These are phyloP conservation scores for Auricularia auricula-judae DNA, from an alignment of 768 basidiomycete genomes.

Conservation along the genomic window DNA sequence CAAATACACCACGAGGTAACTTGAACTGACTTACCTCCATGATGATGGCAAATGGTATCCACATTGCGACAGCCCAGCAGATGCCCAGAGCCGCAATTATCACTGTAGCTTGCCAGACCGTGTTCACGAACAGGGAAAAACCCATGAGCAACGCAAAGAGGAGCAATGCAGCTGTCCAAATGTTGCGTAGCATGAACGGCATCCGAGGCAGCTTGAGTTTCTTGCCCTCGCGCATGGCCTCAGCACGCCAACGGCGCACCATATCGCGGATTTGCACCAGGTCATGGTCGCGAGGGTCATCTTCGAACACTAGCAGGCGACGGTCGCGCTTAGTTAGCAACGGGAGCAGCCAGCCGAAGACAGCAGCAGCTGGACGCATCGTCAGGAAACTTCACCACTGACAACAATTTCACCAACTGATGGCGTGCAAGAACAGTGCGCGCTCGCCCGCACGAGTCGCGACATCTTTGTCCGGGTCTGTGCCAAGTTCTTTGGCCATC, in stretches of 20 bases:
- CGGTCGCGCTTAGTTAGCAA: conserved; percentile 73
- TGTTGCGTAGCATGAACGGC: conserved; percentile 86
- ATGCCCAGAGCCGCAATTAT: conserved; percentile 81
- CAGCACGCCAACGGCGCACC: conserved; percentile 74
- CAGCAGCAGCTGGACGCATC: conserved; percentile 58
- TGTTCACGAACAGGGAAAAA: conserved; percentile 83
- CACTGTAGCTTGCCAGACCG: conserved; percentile 63
- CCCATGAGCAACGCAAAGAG: conserved; percentile 68
- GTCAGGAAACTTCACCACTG: too few relatives aligned
- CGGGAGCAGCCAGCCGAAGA: conserved; percentile 72
- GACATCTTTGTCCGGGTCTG: conserved; percentile 70
- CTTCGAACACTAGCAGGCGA: conserved; percentile 58
- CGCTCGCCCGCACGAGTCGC: conserved; percentile 77
- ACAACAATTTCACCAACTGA: conserved; percentile 39
- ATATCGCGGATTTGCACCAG: conserved; percentile 54
- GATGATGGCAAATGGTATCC: conserved; percentile 95
- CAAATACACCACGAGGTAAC: neutral
- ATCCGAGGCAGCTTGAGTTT: conserved; percentile 72
- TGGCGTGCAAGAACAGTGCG: conserved; percentile 83
- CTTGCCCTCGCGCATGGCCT: conserved; percentile 65
- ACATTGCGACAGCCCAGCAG: conserved; percentile 96
- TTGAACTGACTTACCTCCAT: conserved; percentile 61
- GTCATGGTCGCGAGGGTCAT: conserved; percentile 57
- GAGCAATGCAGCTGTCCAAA: conserved; percentile 82
- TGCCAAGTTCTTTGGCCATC: conserved; percentile 68